Evolutionary conservation across 148 eudicot species (phyloP).

Genomic region (Camellia japonica): DNA sequence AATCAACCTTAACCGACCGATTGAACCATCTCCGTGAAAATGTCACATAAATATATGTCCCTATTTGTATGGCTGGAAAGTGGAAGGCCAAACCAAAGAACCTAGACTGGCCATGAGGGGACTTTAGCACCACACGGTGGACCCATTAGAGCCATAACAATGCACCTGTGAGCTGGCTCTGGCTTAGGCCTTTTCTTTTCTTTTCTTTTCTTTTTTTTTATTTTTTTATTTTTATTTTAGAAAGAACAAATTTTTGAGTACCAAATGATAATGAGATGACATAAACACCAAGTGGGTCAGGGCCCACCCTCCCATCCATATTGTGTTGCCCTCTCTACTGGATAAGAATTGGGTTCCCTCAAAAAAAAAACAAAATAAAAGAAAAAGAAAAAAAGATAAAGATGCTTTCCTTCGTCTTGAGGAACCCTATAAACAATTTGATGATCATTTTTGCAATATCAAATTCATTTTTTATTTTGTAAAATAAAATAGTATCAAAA

Average conservation of each 20-base stretch:
- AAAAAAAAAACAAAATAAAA: too few relatives aligned
- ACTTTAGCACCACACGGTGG: too few relatives aligned
- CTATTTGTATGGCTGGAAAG: not conserved
- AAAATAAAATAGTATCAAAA: too few relatives aligned
- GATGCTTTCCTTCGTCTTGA: not conserved
- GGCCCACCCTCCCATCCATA: not conserved
- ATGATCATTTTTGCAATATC: too few relatives aligned
- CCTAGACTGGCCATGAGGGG: conserved; percentile 6
- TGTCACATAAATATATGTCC: not conserved
- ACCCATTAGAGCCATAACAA: too few relatives aligned
- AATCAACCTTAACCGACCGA: too few relatives aligned
- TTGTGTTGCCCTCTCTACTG: not conserved
- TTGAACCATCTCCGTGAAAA: too few relatives aligned
- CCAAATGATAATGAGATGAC: not conserved
- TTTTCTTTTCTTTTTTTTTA: not conserved
- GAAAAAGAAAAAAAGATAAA: not conserved
- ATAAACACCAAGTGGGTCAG: not conserved
- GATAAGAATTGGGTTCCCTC: not conserved
- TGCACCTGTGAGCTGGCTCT: too few relatives aligned
- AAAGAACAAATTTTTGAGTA: not conserved
- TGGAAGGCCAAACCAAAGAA: not conserved
- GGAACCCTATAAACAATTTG: not conserved
- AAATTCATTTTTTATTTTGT: too few relatives aligned
- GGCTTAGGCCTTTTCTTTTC: too few relatives aligned
- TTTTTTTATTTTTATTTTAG: not conserved